These are phyloP conservation scores for Pythium myriotylum DNA, from an alignment of 352 stramenopile genomes.

Conservation along the genomic window DNA sequence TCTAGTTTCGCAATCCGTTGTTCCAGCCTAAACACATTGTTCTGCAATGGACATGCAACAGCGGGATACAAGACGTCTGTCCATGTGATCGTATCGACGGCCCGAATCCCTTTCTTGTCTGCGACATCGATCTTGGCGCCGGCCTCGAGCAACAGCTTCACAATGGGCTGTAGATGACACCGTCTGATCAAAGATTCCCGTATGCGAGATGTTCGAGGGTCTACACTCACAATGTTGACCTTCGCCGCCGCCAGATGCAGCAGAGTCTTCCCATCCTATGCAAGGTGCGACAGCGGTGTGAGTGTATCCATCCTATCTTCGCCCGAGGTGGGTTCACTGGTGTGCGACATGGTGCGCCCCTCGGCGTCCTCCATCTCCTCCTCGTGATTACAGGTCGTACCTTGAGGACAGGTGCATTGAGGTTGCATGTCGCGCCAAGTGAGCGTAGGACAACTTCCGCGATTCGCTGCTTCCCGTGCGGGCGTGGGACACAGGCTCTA, in stretches of 20 bases:
- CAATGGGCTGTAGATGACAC: slow-evolving; percentile 12
- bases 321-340: not conserved
- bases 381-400: slow-evolving; percentile 8
- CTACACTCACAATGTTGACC: slow-evolving; percentile 31
- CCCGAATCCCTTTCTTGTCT: slow-evolving; percentile 30
- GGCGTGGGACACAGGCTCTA: slow-evolving; percentile 15
- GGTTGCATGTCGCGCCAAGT: slow-evolving; percentile 14
- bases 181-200: not conserved
- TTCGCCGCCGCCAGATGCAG: slow-evolving; percentile 34
- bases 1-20: slow-evolving; percentile 17
- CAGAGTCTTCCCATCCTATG: slow-evolving; percentile 39
- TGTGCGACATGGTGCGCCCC: slow-evolving; percentile 12
- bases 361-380: not conserved
- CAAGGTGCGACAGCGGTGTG: slow-evolving; percentile 5
- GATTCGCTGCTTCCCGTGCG: not conserved
- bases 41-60: slow-evolving; percentile 25
- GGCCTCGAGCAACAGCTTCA: slow-evolving; percentile 22
- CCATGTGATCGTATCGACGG: slow-evolving; percentile 23
- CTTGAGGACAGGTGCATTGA: slow-evolving; percentile 22
- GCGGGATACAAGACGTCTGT: slow-evolving; percentile 24
- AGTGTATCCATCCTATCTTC: slow-evolving; percentile 2
- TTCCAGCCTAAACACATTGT: slow-evolving; percentile 27
- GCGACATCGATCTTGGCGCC: slow-evolving; percentile 13
- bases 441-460: slow-evolving; percentile 17
- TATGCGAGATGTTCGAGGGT: not conserved